These are phyloP conservation scores for Globisporangium paroecandrum DNA, from an alignment of 352 stramenopile genomes.

Conservation along the genomic window DNA sequence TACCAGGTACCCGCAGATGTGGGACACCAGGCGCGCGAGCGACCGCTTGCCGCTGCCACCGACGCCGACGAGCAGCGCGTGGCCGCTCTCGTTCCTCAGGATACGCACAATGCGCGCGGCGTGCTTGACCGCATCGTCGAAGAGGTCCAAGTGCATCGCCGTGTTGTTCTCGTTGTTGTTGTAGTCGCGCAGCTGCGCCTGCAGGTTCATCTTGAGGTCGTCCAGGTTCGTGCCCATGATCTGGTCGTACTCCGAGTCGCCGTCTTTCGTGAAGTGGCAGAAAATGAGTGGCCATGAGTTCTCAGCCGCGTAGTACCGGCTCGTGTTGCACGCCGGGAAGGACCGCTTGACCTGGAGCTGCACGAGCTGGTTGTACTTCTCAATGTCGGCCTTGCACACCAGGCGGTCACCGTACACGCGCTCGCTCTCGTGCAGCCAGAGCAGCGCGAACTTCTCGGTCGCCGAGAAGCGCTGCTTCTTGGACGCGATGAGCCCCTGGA, in stretches of 20 bases:
- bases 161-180: constrained; percentile 96
- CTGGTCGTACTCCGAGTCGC: constrained; percentile 92
- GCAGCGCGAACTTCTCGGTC: constrained; percentile 91
- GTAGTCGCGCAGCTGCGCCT: constrained; percentile 91
- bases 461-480: constrained; percentile 90
- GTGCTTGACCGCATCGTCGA: constrained; percentile 96
- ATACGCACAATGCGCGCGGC: constrained; percentile 95
- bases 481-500: constrained; percentile 93
- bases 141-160: constrained; percentile 95
- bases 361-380: constrained; percentile 93
- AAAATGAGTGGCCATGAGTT: constrained; percentile 96
- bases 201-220: constrained; percentile 87
- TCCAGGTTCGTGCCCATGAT: constrained; percentile 87
- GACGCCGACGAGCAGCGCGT: constrained; percentile 93
- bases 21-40: constrained; percentile 89
- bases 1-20: constrained; percentile 91
- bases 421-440: constrained; percentile 96
- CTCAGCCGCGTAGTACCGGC: constrained; percentile 91
- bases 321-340: constrained; percentile 91
- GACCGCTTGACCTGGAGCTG: constrained; percentile 92
- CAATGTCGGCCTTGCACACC: constrained; percentile 89
- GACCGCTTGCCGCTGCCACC: constrained; percentile 94
- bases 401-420: constrained; percentile 95
- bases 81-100: constrained; percentile 82
- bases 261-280: constrained; percentile 95